Percentiles rank a stretch among this genome's conserved stretches.
phyloP scores from a whole-genome alignment of 2,329 filamentous ascomycete species.

The Aspergillus transmontanensis region DNA sequence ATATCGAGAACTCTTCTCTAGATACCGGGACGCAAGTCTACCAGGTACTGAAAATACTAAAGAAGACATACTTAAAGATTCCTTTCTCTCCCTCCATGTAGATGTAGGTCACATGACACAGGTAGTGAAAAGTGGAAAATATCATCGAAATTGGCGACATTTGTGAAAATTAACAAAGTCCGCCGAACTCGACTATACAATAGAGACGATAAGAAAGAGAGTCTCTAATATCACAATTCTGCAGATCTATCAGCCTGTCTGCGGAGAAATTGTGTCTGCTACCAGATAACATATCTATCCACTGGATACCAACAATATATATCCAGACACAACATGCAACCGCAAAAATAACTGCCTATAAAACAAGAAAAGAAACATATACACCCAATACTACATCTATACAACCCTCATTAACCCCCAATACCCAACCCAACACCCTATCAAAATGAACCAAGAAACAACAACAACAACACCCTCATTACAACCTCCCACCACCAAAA shows the following conservation, averaged over 20 bases:
- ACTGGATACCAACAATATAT: background rate
- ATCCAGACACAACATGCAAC: background rate
- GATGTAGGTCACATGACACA: background rate
- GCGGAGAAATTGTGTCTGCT: background rate
- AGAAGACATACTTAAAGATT: background rate
- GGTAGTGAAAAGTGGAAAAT: background rate
- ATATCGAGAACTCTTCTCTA: background rate
- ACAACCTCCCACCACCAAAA: background rate
- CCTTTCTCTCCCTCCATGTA: background rate
- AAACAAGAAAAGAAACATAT: background rate
- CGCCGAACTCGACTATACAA: background rate
- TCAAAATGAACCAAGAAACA: slow-evolving; percentile 1
- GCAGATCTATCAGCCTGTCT: background rate
- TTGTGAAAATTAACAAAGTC: background rate
- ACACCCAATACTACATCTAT: background rate
- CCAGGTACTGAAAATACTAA: background rate
- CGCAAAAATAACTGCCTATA: background rate
- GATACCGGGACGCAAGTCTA: background rate
- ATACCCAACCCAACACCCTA: background rate
- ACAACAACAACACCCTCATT: background rate
- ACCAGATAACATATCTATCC: background rate
- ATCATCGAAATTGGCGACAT: background rate
- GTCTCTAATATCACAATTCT: no score
- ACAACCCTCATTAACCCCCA: background rate
- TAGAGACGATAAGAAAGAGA: background rate